Conservation (phyloP, 2,329 filamentous ascomycete genomes). For the Beauveria asiatica region DNA sequence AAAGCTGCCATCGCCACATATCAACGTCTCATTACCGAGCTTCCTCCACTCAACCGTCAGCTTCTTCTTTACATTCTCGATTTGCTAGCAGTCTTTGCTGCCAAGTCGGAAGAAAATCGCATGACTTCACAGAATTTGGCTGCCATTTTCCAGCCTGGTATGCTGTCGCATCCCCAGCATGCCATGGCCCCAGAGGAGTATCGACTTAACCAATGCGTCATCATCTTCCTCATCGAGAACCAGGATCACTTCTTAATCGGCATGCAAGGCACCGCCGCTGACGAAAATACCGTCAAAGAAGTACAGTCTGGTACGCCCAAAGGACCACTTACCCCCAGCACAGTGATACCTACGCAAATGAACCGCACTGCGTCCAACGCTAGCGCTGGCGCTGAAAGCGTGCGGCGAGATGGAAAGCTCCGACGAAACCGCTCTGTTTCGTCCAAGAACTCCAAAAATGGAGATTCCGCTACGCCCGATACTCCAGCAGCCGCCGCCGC, state of each 20-base stretch:
- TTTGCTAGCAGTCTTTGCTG: slow-evolving; percentile 89
- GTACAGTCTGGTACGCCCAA: slow-evolving; percentile 60
- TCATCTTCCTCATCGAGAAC: slow-evolving; percentile 97
- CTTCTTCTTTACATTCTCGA: slow-evolving; percentile 93
- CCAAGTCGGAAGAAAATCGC: slow-evolving; percentile 91
- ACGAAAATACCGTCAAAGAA: slow-evolving; percentile 62
- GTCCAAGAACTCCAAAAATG: slow-evolving; percentile 74
- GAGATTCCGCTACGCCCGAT: slow-evolving; percentile 61
- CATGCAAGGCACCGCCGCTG: slow-evolving; percentile 98
- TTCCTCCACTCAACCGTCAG: slow-evolving; percentile 89
- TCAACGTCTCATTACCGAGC: slow-evolving; percentile 82
- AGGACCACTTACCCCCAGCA: slow-evolving; percentile 35
- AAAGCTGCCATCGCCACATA: slow-evolving; percentile 71
- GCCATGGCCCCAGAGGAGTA: slow-evolving; percentile 96
- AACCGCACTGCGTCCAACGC: slow-evolving; percentile 76
- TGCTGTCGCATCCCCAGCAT: slow-evolving; percentile 87
- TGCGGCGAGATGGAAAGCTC: slow-evolving; percentile 70
- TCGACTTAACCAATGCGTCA: slow-evolving; percentile 86
- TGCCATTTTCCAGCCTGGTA: slow-evolving; percentile 94
- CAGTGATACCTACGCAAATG: slow-evolving; percentile 42
- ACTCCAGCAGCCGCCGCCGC: slow-evolving; percentile 44
- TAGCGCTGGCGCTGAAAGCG: slow-evolving; percentile 80
- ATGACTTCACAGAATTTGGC: slow-evolving; percentile 94
- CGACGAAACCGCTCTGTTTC: slow-evolving; percentile 87
- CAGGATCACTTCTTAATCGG: slow-evolving; percentile 97